phyloP scores from a whole-genome alignment of 352 stramenopile genomes.

The Phytopythium montanum region DNA sequence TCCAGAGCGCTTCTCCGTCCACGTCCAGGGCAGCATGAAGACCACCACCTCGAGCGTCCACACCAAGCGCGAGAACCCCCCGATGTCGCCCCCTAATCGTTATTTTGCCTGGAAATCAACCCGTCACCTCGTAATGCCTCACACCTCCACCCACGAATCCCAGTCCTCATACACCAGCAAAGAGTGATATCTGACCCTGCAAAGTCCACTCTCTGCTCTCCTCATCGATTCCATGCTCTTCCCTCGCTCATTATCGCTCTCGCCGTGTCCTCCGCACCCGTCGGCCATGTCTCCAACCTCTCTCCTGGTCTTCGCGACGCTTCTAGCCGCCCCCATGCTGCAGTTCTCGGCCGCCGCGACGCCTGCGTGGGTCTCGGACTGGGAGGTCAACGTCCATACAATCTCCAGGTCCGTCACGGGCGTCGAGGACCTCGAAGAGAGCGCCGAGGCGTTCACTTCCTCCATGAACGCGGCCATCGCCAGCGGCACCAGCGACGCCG shows the following conservation, averaged over 20 bases:
- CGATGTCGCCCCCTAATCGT: not conserved
- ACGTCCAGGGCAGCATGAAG: not conserved
- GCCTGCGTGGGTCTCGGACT: conserved; percentile 4
- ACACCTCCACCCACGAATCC: not conserved
- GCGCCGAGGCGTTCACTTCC: conserved; percentile 23
- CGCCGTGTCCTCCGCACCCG: not conserved
- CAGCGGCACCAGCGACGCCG: conserved; percentile 27
- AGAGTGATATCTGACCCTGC: not conserved
- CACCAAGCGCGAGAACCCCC: no score
- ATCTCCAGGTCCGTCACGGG: not conserved
- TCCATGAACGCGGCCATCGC: conserved; percentile 28
- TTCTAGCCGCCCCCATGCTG: not conserved
- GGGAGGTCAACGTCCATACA: not conserved
- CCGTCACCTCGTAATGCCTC: no score
- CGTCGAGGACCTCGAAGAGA: conserved; percentile 6
- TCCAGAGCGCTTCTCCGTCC: not conserved
- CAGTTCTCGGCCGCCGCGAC: not conserved
- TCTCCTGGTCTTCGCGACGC: not conserved
- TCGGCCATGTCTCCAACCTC: not conserved
- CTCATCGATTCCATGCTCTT: no score
- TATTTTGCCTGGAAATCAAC: not conserved
- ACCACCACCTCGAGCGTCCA: no score
- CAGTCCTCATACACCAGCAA: not conserved
- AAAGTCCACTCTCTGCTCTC: not conserved
- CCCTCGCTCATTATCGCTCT: not conserved